Evolutionary conservation across 1,139 yeast genomes (phyloP).

Genomic region (Pichia sp.): DNA sequence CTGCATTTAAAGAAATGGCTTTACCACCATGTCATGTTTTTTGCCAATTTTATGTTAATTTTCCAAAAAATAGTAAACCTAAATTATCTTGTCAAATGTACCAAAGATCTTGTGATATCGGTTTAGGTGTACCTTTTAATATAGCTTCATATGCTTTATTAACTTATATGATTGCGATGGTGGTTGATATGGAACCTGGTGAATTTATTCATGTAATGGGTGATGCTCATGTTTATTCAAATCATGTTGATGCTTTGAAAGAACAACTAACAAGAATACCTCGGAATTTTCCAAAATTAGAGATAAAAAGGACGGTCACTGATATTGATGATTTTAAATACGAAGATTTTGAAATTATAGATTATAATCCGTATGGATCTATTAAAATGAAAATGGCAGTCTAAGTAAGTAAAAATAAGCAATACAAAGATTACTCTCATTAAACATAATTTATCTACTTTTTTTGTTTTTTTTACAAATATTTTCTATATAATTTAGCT

Average conservation of each 20-base stretch:
- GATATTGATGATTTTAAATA: constrained; percentile 80
- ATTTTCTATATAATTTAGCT: too few species aligned
- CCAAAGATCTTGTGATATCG: constrained; percentile 99
- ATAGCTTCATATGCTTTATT: constrained; percentile 93
- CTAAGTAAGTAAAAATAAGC: constrained; percentile 28
- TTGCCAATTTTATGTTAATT: constrained; percentile 87
- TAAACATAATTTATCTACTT: background rate
- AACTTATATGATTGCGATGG: constrained; percentile 92
- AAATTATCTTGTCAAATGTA: constrained; percentile 80
- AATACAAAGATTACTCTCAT: constrained; percentile 1
- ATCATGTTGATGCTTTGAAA: constrained; percentile 85
- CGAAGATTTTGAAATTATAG: constrained; percentile 78
- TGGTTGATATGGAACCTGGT: constrained; percentile 90
- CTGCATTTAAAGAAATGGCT: constrained; percentile 90
- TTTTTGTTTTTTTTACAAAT: background rate
- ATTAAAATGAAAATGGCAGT: constrained; percentile 85
- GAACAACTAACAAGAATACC: constrained; percentile 76
- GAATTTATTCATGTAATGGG: constrained; percentile 95
- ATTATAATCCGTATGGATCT: constrained; percentile 73
- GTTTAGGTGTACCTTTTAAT: constrained; percentile 96
- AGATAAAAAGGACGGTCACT: constrained; percentile 58
- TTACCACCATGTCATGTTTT: constrained; percentile 98
- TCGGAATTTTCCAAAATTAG: constrained; percentile 69
- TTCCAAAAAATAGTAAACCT: constrained; percentile 55
- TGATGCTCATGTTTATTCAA: constrained; percentile 90